phyloP scores from a whole-genome alignment of 2,329 filamentous ascomycete genomes.

The Trichoderma sp. region DNA sequence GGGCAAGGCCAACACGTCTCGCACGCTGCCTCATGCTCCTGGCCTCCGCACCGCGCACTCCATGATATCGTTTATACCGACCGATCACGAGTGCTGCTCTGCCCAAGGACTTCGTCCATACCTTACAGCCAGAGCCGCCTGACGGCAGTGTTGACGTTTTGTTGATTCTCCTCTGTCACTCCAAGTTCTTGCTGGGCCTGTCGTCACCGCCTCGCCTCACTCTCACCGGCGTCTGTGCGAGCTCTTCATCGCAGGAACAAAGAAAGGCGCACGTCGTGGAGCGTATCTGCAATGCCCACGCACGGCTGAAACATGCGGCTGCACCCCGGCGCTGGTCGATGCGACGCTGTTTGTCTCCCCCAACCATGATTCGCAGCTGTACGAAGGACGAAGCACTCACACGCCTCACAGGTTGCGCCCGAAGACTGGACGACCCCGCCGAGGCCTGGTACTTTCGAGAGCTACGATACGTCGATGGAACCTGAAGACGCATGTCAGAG shows the following conservation, averaged over 20 bases:
- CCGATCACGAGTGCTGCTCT: no score
- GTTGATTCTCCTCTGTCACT: not conserved
- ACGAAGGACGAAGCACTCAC: not conserved
- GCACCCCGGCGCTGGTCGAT: slow-evolving; percentile 25
- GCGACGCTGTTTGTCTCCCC: slow-evolving; percentile 5
- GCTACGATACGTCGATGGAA: slow-evolving; percentile 29
- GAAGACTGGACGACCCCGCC: slow-evolving; percentile 19
- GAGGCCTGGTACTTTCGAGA: slow-evolving; percentile 11
- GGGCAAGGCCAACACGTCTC: no score
- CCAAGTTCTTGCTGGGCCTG: not conserved
- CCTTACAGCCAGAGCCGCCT: no score
- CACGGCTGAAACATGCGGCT: slow-evolving; percentile 29
- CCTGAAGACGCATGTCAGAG: slow-evolving; percentile 26
- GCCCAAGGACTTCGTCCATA: no score
- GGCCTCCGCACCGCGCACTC: not conserved
- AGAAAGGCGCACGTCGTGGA: slow-evolving; percentile 24
- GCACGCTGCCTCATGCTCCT: no score
- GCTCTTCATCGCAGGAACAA: slow-evolving; percentile 16
- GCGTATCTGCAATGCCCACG: slow-evolving; percentile 20
- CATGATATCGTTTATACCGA: no score
- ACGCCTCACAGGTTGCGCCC: not conserved
- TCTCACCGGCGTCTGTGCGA: not conserved
- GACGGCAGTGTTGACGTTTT: no score
- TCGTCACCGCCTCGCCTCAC: not conserved
- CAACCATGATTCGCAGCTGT: no score